Base-by-base conservation (phyloP, 2,329 filamentous ascomycete genomes). In the Lachnellula arida region DNA sequence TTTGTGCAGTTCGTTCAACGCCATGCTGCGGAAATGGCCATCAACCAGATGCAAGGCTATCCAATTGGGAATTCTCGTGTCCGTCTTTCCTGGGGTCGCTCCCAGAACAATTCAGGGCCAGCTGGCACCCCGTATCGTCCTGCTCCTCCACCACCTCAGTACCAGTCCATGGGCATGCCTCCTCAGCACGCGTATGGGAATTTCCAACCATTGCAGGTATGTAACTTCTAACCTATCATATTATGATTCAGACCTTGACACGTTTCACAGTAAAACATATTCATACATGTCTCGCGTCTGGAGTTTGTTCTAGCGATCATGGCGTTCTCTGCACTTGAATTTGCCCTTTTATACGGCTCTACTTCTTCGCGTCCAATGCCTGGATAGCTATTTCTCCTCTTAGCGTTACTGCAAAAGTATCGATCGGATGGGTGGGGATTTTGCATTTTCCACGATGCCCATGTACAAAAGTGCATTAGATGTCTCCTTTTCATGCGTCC, bases 21-120 rank as follows among this genome's bases (percentile, higher is more conserved):
- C 64, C 94, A 99, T 70, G 94, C 94, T 52, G 94, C 94, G 14
- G 94, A 99, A 78, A 99, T 99, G 94, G 94, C 94, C 65, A 99
- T 99, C 82, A 99, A 99, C 78, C 94, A 99, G 77, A 99, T 99
- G 94, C 94, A 99, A 77, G 94, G 94, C 59, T 99, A 99, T 73
- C 94, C 94, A 23, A 99, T 99, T 69, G 94, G 94, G 54, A 99
- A 99, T 81, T 97, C 93, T 47, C 91, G 94, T 64, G 94, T 99
- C 58, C 91, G 94, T 68, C 83, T 99, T 65, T 96, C 91, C 73
- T 99, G 94, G 94, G 94, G 94, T 62, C 89, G 94, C 63, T 95
- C 89, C 54, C 94, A 99, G 81, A 99, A 97, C 85, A 99, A 99
- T 81, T 97, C 93, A 60, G 94, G 94, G 56, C 86, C 86, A 53